A percentile compares a stretch with the other conserved stretches of the same genome.
Evolutionary conservation across 768 basidiomycete species (phyloP).

Genomic region (Holtermannia corniformis): DNA sequence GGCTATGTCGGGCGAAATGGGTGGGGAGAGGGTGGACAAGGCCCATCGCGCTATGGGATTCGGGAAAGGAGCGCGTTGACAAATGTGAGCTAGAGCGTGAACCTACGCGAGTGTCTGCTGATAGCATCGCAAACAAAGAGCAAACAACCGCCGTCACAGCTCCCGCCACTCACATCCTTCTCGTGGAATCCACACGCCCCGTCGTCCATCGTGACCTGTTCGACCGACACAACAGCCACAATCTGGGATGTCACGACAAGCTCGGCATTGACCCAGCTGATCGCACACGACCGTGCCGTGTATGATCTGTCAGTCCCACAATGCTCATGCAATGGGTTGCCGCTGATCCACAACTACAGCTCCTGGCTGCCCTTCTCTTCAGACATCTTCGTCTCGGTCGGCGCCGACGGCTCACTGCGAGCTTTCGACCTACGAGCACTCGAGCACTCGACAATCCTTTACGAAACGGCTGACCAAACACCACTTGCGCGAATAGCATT

Average conservation of each 20-base stretch:
- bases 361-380: slow-evolving; percentile 96
- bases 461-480: slow-evolving; percentile 53
- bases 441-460: slow-evolving; percentile 96
- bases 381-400: slow-evolving; percentile 96
- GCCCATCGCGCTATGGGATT: slow-evolving; percentile 8
- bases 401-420: slow-evolving; percentile 89
- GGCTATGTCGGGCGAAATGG: slow-evolving; percentile 30
- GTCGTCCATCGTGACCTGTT: slow-evolving; percentile 86
- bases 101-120: neutral
- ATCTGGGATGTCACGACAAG: slow-evolving; percentile 97
- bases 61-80: slow-evolving; percentile 31
- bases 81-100: slow-evolving; percentile 25
- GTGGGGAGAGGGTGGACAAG: slow-evolving; percentile 12
- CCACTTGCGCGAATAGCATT: slow-evolving; percentile 39
- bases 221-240: slow-evolving; percentile 97
- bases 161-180: slow-evolving; percentile 89
- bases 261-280: slow-evolving; percentile 90
- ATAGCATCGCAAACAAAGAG: slow-evolving; percentile 52
- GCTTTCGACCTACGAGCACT: slow-evolving; percentile 93
- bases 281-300: slow-evolving; percentile 73
- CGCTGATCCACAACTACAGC: slow-evolving; percentile 43
- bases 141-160: slow-evolving; percentile 74
- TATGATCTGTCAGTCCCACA: slow-evolving; percentile 24
- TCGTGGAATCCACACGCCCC: slow-evolving; percentile 95
- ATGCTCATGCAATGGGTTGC: neutral